Percentiles rank a stretch among this genome's conserved stretches.
Conservation (phyloP, 2,329 filamentous ascomycete genomes). For the Ophiocordyceps polyrhachis-furcata region DNA sequence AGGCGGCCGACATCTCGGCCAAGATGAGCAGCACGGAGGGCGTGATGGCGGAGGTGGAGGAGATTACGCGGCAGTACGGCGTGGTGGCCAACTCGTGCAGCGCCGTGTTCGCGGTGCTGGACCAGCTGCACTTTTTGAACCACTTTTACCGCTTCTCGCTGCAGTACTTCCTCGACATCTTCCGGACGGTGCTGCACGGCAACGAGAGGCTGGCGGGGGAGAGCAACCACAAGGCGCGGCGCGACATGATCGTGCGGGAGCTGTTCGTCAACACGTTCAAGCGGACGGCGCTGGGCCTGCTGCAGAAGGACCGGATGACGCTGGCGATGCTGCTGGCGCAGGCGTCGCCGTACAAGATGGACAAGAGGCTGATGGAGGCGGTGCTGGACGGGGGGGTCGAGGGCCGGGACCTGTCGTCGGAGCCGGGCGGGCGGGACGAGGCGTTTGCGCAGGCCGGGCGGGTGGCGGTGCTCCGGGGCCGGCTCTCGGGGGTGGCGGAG, state of each 20-base stretch:
- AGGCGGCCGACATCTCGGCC: conserved; percentile 84
- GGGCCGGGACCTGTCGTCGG: conserved; percentile 61
- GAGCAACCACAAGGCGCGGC: conserved; percentile 58
- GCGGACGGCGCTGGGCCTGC: conserved; percentile 76
- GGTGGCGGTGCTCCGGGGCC: conserved; percentile 54
- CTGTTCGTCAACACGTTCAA: conserved; percentile 85
- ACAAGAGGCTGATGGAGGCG: conserved; percentile 70
- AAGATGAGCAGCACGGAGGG: conserved; percentile 97
- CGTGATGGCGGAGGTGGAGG: conserved; percentile 94
- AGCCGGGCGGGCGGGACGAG: conserved; percentile 43
- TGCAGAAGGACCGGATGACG: conserved; percentile 88
- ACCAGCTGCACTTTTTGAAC: conserved; percentile 94
- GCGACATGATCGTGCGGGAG: conserved; percentile 79
- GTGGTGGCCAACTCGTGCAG: conserved; percentile 89
- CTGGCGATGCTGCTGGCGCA: conserved; percentile 90
- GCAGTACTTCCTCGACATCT: conserved; percentile 96
- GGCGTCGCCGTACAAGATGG: conserved; percentile 90
- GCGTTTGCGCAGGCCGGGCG: conserved; percentile 50
- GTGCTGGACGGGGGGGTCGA: conserved; percentile 64
- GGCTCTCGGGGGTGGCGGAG: conserved; percentile 41
- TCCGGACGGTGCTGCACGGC: conserved; percentile 71
- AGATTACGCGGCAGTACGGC: conserved; percentile 85
- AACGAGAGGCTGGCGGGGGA: conserved; percentile 56
- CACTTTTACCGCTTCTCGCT: conserved; percentile 99
- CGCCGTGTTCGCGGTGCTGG: conserved; percentile 88